Conservation (phyloP, 305 asterid genomes). For the Ajuga reptans region DNA sequence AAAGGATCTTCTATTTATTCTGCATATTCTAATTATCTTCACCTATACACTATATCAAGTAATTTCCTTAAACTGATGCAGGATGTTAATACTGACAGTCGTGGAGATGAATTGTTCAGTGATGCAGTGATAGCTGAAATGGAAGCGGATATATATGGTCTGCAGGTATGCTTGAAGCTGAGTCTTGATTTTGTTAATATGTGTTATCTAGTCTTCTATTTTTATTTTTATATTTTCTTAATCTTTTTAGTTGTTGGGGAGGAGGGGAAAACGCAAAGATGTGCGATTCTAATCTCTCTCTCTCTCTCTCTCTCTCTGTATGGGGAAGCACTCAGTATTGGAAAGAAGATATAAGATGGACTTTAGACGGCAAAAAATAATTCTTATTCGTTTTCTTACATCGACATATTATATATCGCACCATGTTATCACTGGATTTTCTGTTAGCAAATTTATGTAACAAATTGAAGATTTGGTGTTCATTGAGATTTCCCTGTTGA, state of each 20-base stretch:
- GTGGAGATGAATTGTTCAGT: slow-evolving; percentile 36
- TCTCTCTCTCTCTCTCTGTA: not conserved
- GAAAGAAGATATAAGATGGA: not conserved
- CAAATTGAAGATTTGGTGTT: not conserved
- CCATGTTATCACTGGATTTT: slow-evolving; percentile 4
- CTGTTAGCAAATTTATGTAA: not conserved
- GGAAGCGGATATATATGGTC: slow-evolving; percentile 70
- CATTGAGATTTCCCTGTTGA: not conserved
- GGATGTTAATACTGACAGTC: slow-evolving; percentile 35
- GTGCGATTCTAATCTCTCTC: not conserved
- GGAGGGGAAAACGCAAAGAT: not conserved
- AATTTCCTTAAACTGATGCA: slow-evolving; percentile 30
- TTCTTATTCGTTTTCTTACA: not conserved
- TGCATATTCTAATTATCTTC: slow-evolving; percentile 4
- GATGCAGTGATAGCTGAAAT: slow-evolving; percentile 76
- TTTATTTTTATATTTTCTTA: not conserved
- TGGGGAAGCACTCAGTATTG: not conserved
- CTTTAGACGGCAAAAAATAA: not conserved
- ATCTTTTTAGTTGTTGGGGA: not conserved
- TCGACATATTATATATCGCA: not conserved
- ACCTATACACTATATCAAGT: slow-evolving; percentile 18
- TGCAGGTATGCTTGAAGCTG: slow-evolving; percentile 49
- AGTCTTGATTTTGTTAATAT: not conserved
- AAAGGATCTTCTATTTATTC: slow-evolving; percentile 11
- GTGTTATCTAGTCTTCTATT: not conserved